Conservation (phyloP, 1,284 basidiomycete genomes). For the Ganoderma lingzhi region DNA sequence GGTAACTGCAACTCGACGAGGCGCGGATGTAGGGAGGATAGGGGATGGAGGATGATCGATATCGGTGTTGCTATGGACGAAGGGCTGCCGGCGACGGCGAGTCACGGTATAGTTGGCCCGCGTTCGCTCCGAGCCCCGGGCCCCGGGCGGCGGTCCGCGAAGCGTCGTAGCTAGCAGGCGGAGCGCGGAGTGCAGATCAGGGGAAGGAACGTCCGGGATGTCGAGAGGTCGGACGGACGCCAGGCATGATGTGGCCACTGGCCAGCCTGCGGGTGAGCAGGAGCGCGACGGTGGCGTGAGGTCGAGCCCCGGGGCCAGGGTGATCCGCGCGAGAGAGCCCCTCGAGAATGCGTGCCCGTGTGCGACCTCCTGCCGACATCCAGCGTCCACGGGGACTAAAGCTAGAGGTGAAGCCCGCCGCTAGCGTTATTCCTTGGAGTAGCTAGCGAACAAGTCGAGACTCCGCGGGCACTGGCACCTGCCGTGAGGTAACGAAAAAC, state of each 20-base stretch:
- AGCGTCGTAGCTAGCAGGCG: neutral
- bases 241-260: neutral
- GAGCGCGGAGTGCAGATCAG: slow-evolving; percentile 6
- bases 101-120: neutral
- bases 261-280: neutral
- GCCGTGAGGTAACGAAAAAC: no score
- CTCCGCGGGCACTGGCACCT: neutral
- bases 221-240: neutral
- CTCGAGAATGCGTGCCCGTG: neutral
- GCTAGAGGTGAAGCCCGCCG: neutral
- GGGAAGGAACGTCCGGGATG: slow-evolving; percentile 1
- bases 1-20: neutral
- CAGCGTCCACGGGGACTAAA: neutral
- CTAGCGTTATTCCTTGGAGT: neutral
- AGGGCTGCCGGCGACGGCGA: neutral
- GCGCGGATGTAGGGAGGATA: neutral
- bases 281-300: neutral
- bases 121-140: neutral
- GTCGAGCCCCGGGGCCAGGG: no score
- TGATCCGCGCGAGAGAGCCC: no score
- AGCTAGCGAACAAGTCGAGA: neutral
- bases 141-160: neutral
- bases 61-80: no score
- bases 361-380: neutral
- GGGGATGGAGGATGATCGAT: neutral